Evolutionary conservation across 768 basidiomycete species (phyloP).

Genomic region (Pleurotus djamor): DNA sequence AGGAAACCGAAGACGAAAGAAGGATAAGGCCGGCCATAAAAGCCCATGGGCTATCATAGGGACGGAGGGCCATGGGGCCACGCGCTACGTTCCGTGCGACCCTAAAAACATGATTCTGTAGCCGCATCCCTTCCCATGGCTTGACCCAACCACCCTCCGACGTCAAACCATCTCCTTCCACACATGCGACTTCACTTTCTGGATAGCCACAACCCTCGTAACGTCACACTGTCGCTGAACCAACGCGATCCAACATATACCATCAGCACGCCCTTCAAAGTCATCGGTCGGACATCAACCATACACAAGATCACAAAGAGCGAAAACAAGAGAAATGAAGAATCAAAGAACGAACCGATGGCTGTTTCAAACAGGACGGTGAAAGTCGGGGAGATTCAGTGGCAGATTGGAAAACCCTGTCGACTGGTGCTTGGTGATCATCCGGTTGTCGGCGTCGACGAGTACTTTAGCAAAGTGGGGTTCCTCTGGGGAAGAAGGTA

Average conservation of each 20-base stretch:
- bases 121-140: no score
- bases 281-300: conserved; percentile 5
- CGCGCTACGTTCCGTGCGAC: no score
- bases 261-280: conserved; percentile 20
- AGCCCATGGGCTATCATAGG: no score
- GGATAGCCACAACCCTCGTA: conserved; percentile 5
- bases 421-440: conserved; percentile 22
- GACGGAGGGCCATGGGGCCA: no score
- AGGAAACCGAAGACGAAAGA: no score
- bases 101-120: no score
- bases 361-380: conserved; percentile 18
- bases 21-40: no score
- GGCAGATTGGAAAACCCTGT: conserved; percentile 23
- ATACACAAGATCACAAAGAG: conserved; percentile 7
- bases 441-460: conserved; percentile 16
- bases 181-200: not conserved
- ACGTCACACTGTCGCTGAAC: conserved; percentile 17
- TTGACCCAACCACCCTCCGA: no score
- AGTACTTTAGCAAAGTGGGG: conserved; percentile 20
- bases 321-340: not conserved
- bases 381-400: conserved; percentile 29
- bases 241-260: conserved; percentile 18
- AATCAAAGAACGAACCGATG: not conserved
- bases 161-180: no score
- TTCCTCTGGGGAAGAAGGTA: conserved; percentile 11